These are phyloP conservation scores for Fusarium dimerum DNA, from an alignment of 2,329 filamentous ascomycete genomes.

Conservation along the genomic window DNA sequence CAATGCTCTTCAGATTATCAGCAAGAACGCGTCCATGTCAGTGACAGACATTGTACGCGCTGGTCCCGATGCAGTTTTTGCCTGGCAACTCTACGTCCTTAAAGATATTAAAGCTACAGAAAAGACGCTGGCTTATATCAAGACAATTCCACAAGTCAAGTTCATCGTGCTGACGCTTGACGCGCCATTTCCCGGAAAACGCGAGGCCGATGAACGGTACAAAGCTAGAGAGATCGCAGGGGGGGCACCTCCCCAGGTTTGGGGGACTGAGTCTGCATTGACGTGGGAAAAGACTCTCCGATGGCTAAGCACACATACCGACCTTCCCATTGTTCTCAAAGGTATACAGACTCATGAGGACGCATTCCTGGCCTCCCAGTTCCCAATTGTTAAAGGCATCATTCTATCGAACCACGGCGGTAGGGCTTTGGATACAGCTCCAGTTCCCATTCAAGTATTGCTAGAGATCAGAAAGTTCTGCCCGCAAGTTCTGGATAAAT, in stretches of 20 bases:
- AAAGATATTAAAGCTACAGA: conserved; percentile 49
- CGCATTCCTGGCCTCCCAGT: conserved; percentile 58
- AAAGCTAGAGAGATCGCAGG: conserved; percentile 51
- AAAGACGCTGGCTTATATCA: conserved; percentile 51
- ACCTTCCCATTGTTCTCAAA: conserved; percentile 64
- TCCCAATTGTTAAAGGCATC: conserved; percentile 48
- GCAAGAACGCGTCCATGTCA: conserved; percentile 64
- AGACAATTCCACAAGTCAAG: conserved; percentile 67
- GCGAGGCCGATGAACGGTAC: conserved; percentile 48
- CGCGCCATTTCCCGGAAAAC: conserved; percentile 57
- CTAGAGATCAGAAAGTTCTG: conserved; percentile 63
- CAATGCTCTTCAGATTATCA: conserved; percentile 62
- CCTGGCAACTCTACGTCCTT: conserved; percentile 65
- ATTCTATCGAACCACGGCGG: conserved; percentile 72
- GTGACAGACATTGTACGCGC: conserved; percentile 50
- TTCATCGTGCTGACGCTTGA: conserved; percentile 62
- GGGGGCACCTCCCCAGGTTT: conserved; percentile 56
- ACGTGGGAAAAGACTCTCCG: conserved; percentile 62
- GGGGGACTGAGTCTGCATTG: conserved; percentile 53
- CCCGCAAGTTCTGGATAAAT: conserved; percentile 57
- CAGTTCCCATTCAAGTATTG: conserved; percentile 57
- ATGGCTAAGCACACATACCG: conserved; percentile 45
- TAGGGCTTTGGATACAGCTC: conserved; percentile 50
- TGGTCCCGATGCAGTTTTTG: conserved; percentile 44
- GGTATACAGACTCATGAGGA: conserved; percentile 67